Evolutionary conservation across 2,329 filamentous ascomycete species (phyloP).

Genomic region (Dothiorella sarmentorum): DNA sequence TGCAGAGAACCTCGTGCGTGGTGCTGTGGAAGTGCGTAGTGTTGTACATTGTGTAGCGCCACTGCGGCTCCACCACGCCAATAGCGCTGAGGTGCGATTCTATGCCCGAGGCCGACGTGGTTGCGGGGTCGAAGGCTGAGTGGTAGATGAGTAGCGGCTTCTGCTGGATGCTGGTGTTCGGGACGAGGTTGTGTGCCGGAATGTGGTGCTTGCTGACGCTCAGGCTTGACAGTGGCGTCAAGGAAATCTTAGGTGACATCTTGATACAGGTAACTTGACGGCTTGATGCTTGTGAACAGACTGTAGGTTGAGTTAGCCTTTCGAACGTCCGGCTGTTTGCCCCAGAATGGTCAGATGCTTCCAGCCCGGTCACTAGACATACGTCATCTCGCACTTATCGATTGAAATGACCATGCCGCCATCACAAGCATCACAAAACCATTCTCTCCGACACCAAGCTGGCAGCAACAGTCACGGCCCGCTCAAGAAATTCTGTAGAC

Average conservation of each 20-base stretch:
- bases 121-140: slow-evolving; percentile 48
- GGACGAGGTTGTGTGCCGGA: slow-evolving; percentile 53
- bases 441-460: not conserved
- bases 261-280: too few relatives aligned
- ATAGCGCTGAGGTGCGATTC: slow-evolving; percentile 54
- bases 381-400: slow-evolving; percentile 17
- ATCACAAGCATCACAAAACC: not conserved
- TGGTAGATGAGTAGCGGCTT: slow-evolving; percentile 67
- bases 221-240: slow-evolving; percentile 50
- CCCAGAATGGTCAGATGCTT: not conserved
- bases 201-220: slow-evolving; percentile 59
- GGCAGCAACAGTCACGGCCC: not conserved
- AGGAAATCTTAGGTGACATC: slow-evolving; percentile 21
- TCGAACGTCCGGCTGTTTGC: too few relatives aligned
- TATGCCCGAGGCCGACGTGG: slow-evolving; percentile 47
- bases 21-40: slow-evolving; percentile 66
- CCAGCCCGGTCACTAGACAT: not conserved
- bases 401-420: not conserved
- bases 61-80: slow-evolving; percentile 59
- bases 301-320: not conserved
- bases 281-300: not conserved
- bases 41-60: slow-evolving; percentile 67
- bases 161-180: slow-evolving; percentile 63
- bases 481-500: not conserved
- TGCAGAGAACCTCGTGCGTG: slow-evolving; percentile 63